Conservation (phyloP, 352 stramenopile species). For the Globisporangium yorkense region DNA sequence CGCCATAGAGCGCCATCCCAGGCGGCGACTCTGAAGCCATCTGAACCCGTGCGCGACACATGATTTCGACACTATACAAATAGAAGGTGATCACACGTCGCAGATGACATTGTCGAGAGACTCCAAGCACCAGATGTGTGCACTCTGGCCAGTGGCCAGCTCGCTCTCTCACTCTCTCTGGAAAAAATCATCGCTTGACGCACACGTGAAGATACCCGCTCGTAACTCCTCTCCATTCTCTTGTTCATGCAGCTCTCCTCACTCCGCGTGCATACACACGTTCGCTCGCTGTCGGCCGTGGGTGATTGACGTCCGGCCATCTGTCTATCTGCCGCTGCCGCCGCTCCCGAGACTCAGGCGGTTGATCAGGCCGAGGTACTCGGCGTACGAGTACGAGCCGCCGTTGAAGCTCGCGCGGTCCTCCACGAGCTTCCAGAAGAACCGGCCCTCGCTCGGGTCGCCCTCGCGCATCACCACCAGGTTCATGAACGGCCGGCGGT, state of each 20-base stretch:
- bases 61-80: no score
- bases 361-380: constrained; percentile 93
- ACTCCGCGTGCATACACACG: background rate
- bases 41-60: no score
- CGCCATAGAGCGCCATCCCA: no score
- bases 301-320: constrained; percentile 3
- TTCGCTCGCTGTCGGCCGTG: background rate
- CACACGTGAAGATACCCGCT: no score
- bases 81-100: no score
- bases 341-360: constrained; percentile 52
- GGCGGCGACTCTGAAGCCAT: no score
- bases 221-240: no score
- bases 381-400: constrained; percentile 96
- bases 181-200: no score
- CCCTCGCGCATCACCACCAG: constrained; percentile 93
- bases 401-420: constrained; percentile 96
- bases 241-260: background rate
- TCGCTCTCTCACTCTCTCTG: no score
- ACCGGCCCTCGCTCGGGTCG: constrained; percentile 90
- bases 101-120: no score
- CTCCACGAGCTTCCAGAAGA: constrained; percentile 98
- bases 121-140: no score
- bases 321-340: constrained; percentile 52
- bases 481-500: constrained; percentile 77
- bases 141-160: no score